These are phyloP conservation scores for Lactarius deliciosus DNA, from an alignment of 768 basidiomycete species.

Conservation along the genomic window DNA sequence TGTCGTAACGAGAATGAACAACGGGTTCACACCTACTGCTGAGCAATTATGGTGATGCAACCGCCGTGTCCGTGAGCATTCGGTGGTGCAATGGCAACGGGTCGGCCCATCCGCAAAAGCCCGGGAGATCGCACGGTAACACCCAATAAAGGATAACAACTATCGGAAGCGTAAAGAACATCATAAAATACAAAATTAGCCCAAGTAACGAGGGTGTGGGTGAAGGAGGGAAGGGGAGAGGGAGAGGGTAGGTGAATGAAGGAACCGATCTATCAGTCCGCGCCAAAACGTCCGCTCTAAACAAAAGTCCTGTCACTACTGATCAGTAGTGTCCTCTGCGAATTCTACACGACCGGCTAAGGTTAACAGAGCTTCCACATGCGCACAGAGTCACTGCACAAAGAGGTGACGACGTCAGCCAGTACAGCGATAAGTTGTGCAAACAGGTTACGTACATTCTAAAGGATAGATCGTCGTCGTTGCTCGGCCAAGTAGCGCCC, in stretches of 20 bases:
- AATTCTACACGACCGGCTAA: background rate
- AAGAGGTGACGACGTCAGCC: background rate
- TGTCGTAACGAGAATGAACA: background rate
- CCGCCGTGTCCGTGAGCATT: background rate
- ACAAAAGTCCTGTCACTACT: background rate
- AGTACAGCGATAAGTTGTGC: background rate
- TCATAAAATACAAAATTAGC: background rate
- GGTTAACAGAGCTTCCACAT: constrained; percentile 37
- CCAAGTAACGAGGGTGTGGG: background rate
- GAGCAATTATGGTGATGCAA: background rate
- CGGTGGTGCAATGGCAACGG: background rate
- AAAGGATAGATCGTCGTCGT: constrained; percentile 61
- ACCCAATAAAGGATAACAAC: background rate
- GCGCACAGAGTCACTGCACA: constrained; percentile 37
- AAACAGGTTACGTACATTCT: constrained; percentile 49
- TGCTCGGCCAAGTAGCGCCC: constrained; percentile 73
- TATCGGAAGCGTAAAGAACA: background rate
- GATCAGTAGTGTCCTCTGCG: background rate
- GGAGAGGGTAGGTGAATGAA: background rate
- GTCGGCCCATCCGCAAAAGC: background rate
- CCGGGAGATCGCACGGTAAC: background rate
- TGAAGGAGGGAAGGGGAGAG: background rate
- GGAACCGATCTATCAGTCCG: background rate
- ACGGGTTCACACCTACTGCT: background rate
- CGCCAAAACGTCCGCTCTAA: background rate